A percentile compares a stretch with the other conserved stretches of the same genome.
Conservation (phyloP, 164 flowering plant genomes). For the Nymphaea thermarum region DNA sequence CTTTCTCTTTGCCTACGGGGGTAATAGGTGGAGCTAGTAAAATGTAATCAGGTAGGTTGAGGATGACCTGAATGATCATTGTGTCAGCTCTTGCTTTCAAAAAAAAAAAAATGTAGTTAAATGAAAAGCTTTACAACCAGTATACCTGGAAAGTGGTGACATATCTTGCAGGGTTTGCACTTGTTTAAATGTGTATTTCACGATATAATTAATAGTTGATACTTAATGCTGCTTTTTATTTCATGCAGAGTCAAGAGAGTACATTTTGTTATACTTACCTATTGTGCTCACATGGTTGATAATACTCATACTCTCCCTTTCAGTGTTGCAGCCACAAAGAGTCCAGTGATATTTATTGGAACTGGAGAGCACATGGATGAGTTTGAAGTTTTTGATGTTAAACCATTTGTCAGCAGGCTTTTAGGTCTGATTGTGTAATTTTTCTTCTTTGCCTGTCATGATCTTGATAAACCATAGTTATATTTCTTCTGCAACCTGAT, state of each 20-base stretch:
- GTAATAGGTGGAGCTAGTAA: too few species aligned
- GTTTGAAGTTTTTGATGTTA: slow-evolving; percentile 97
- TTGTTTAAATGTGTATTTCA: neutral
- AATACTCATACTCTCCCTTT: neutral
- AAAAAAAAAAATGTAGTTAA: too few species aligned
- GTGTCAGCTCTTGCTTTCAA: neutral
- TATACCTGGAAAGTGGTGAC: neutral
- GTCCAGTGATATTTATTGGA: slow-evolving; percentile 93
- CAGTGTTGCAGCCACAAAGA: slow-evolving; percentile 98
- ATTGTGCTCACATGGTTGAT: neutral
- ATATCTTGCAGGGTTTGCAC: neutral
- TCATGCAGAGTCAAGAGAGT: neutral
- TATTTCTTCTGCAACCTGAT: neutral
- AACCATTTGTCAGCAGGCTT: slow-evolving; percentile 96
- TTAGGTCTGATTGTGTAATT: slow-evolving; percentile 34
- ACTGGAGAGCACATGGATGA: slow-evolving; percentile 99
- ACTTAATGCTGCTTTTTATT: neutral
- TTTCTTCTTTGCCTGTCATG: neutral
- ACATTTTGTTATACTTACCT: neutral
- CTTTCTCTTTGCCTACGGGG: too few species aligned
- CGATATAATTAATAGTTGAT: neutral
- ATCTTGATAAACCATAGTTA: neutral
- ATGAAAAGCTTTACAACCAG: neutral
- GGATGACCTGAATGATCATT: neutral
- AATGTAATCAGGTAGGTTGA: neutral